phyloP scores from a whole-genome alignment of 768 basidiomycete species.

The Tricholoma sp. region DNA sequence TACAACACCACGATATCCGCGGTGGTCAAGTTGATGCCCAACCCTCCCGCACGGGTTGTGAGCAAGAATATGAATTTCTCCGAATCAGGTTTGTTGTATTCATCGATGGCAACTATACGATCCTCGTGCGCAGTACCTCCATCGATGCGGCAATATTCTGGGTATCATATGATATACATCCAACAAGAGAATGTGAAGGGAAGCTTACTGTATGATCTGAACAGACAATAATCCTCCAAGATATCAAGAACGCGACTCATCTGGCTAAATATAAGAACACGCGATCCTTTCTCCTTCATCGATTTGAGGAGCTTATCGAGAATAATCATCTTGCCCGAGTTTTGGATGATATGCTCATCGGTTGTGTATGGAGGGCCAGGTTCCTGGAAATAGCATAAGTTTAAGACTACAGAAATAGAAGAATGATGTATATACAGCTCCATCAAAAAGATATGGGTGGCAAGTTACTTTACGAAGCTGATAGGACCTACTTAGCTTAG shows the following conservation, averaged over 20 bases:
- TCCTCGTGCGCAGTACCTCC: slow-evolving; percentile 96
- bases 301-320: slow-evolving; percentile 86
- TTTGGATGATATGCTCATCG: slow-evolving; percentile 92
- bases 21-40: slow-evolving; percentile 93
- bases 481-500: neutral
- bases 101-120: slow-evolving; percentile 92
- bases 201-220: slow-evolving; percentile 79
- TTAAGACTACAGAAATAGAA: neutral
- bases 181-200: neutral
- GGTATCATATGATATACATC: slow-evolving; percentile 1
- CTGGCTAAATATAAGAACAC: slow-evolving; percentile 96
- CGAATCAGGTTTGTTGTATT: slow-evolving; percentile 90
- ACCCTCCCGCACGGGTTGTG: slow-evolving; percentile 93
- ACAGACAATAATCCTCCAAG: slow-evolving; percentile 94
- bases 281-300: slow-evolving; percentile 91
- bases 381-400: slow-evolving; percentile 47
- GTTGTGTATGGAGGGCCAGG: slow-evolving; percentile 98
- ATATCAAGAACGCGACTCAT: slow-evolving; percentile 99
- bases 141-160: slow-evolving; percentile 96
- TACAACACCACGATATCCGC: slow-evolving; percentile 96
- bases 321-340: slow-evolving; percentile 96
- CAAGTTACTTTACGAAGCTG: slow-evolving; percentile 83
- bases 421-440: slow-evolving; percentile 52
- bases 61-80: slow-evolving; percentile 97
- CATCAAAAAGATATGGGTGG: slow-evolving; percentile 90